These are phyloP conservation scores for Nitzschia sp. DNA, from an alignment of 108 stramenopile species.

Conservation along the genomic window DNA sequence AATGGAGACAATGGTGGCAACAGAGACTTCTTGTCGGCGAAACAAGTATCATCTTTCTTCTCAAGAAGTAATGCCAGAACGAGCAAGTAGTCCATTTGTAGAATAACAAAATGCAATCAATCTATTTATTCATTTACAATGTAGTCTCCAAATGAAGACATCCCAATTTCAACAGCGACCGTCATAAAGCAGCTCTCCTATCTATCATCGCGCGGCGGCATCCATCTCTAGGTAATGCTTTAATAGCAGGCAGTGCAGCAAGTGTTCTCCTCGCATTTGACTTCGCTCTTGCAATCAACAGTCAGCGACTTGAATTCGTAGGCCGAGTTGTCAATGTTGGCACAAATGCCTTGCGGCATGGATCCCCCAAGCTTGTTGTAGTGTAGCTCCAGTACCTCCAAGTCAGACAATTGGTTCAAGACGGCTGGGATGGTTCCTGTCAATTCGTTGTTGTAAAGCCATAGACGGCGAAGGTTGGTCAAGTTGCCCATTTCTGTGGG, in stretches of 20 bases:
- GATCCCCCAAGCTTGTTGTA: constrained; percentile 57
- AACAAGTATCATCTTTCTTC: too few species aligned
- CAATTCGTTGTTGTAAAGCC: constrained; percentile 57
- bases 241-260: constrained; percentile 43
- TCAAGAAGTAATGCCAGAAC: too few species aligned
- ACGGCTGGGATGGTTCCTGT: constrained; percentile 51
- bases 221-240: too few species aligned
- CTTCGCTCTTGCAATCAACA: constrained; percentile 19
- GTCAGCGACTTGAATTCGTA: constrained; percentile 48
- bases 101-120: too few species aligned
- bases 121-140: too few species aligned
- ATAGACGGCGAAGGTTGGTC: constrained; percentile 41
- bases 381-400: constrained; percentile 56
- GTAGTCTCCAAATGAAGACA: too few species aligned
- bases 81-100: too few species aligned
- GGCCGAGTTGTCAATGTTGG: constrained; percentile 16
- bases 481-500: constrained; percentile 50
- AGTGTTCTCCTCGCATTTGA: constrained; percentile 5
- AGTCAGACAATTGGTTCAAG: constrained; percentile 43
- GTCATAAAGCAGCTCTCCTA: too few species aligned
- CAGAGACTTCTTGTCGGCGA: too few species aligned
- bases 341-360: constrained; percentile 52
- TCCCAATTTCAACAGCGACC: too few species aligned
- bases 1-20: too few species aligned
- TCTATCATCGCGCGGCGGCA: too few species aligned